Conservation (phyloP, 305 asterid genomes). For the Fraxinus baroniana region DNA sequence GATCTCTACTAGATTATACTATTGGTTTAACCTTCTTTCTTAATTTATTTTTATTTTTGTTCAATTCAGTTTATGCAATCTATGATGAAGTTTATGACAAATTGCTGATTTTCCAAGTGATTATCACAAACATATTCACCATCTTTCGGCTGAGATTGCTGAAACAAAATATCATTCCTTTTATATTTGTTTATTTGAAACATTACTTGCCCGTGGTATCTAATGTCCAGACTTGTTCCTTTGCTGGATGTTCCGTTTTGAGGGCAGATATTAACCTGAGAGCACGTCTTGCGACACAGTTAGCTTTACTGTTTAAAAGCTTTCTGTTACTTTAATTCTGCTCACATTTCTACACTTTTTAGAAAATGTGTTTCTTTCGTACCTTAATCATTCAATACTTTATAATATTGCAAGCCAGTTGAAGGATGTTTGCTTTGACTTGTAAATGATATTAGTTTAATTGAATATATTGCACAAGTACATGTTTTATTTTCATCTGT, state of each 20-base stretch:
- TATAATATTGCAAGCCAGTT: not conserved
- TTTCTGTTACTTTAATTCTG: conserved; percentile 77
- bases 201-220: conserved; percentile 50
- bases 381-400: not conserved
- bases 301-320: conserved; percentile 39
- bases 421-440: not conserved
- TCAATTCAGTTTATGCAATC: conserved; percentile 26
- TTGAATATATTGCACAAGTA: not conserved
- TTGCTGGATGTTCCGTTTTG: conserved; percentile 41
- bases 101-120: conserved; percentile 39
- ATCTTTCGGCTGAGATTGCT: conserved; percentile 64
- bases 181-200: not conserved
- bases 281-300: conserved; percentile 80
- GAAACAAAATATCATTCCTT: not conserved
- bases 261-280: conserved; percentile 27
- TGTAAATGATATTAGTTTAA: not conserved
- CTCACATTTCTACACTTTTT: conserved; percentile 29
- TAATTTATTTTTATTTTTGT: not conserved
- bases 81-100: conserved; percentile 33
- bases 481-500: not conserved
- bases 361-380: not conserved
- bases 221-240: conserved; percentile 32
- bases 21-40: not conserved
- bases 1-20: conserved; percentile 30
- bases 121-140: conserved; percentile 45